phyloP scores from a whole-genome alignment of 495 filamentous ascomycete genomes.

The Aspergillus cristatus region DNA sequence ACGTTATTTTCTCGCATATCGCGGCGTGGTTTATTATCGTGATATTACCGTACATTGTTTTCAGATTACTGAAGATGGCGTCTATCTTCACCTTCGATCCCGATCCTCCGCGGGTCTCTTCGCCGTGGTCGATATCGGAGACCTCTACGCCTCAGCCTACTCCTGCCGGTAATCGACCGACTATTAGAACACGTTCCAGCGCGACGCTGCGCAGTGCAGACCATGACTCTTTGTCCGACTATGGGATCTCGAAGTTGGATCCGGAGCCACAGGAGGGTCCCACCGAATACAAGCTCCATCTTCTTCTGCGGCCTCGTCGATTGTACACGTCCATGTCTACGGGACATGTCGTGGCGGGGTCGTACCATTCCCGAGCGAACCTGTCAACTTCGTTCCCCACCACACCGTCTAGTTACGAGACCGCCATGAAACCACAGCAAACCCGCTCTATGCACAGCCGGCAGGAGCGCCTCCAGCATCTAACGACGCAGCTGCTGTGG shows the following conservation, averaged over 20 bases:
- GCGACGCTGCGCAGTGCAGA: conserved; percentile 22
- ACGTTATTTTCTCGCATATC: neutral
- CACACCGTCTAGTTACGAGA: conserved; percentile 16
- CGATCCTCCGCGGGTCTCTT: conserved; percentile 76
- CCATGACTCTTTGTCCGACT: conserved; percentile 51
- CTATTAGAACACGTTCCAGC: conserved; percentile 19
- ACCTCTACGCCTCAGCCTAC: conserved; percentile 30
- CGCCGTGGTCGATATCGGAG: conserved; percentile 67
- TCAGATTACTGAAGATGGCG: conserved; percentile 50
- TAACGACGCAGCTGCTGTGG: conserved; percentile 95
- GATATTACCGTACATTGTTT: neutral
- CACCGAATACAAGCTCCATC: conserved; percentile 92
- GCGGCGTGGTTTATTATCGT: neutral
- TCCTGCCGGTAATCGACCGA: conserved; percentile 12
- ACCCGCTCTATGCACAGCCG: conserved; percentile 42
- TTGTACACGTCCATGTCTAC: conserved; percentile 57
- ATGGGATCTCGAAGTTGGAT: conserved; percentile 66
- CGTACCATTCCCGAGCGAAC: conserved; percentile 43
- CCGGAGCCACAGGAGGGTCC: conserved; percentile 91
- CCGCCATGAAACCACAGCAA: conserved; percentile 15
- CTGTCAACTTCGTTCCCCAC: conserved; percentile 13
- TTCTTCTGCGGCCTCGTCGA: conserved; percentile 73
- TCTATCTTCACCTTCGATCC: conserved; percentile 94
- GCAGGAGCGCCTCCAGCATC: conserved; percentile 75
- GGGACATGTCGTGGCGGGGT: conserved; percentile 48